phyloP scores from a whole-genome alignment of 176 grass and related monocot genomes.

The Oryza coarctata region DNA sequence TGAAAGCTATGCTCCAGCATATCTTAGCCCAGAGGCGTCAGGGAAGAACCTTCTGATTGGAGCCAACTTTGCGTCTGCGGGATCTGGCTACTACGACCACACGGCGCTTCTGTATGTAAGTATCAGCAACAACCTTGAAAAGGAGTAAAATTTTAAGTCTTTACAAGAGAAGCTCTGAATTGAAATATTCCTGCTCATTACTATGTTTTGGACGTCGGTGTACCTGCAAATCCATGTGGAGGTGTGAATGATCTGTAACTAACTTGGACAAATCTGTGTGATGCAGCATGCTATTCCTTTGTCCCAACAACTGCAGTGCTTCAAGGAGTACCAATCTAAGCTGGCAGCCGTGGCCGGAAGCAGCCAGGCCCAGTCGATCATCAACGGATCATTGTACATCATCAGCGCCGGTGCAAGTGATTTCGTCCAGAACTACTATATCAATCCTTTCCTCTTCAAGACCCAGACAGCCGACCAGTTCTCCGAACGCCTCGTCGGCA shows the following conservation, averaged over 20 bases:
- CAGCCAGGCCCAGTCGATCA: constrained; percentile 49
- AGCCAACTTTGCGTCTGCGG: constrained; percentile 93
- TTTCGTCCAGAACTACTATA: constrained; percentile 95
- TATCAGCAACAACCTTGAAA: neutral
- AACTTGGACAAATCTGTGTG: constrained; percentile 21
- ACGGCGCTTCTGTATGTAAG: constrained; percentile 81
- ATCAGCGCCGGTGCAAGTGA: constrained; percentile 76
- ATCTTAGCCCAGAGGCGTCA: constrained; percentile 82
- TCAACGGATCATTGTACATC: constrained; percentile 66
- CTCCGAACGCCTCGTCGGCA: constrained; percentile 59
- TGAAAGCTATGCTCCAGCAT: constrained; percentile 62
- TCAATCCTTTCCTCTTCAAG: constrained; percentile 81
- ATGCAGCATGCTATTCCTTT: constrained; percentile 74
- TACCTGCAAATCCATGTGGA: neutral
- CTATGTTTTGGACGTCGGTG: neutral
- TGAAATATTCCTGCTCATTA: neutral
- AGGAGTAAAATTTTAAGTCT: neutral
- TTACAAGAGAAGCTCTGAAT: neutral
- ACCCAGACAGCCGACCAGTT: constrained; percentile 67
- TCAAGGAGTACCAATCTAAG: constrained; percentile 77
- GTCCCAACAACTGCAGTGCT: constrained; percentile 80
- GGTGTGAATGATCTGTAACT: constrained; percentile 17
- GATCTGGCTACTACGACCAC: constrained; percentile 81
- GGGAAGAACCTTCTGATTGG: constrained; percentile 87
- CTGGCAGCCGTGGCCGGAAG: constrained; percentile 53